Conservation (phyloP, 148 eudicot genomes). For the Amaranthus cruentus region DNA sequence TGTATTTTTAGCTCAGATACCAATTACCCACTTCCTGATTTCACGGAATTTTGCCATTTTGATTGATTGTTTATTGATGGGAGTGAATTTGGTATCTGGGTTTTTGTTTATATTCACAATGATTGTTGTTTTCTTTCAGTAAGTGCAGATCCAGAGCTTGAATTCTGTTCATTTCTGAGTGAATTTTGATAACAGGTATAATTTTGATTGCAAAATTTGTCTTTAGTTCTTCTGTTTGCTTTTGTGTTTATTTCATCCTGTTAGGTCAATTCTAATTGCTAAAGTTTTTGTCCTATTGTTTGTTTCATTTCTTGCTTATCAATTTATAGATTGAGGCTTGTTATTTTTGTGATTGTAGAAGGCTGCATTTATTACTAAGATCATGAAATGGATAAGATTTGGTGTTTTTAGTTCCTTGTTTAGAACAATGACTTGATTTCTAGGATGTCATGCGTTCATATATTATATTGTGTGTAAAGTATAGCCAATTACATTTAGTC, state of each 20-base stretch:
- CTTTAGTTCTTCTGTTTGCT: conserved; percentile 9
- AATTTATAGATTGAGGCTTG: conserved; percentile 9
- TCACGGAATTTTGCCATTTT: not conserved
- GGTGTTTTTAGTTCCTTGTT: not conserved
- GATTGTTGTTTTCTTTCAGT: conserved; percentile 13
- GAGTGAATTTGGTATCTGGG: conserved; percentile 29
- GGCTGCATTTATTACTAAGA: conserved; percentile 3
- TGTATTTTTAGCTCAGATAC: conserved; percentile 8
- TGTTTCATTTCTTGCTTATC: conserved; percentile 6
- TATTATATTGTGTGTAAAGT: not conserved
- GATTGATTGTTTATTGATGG: conserved; percentile 10
- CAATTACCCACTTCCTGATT: conserved; percentile 19
- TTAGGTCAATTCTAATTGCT: conserved; percentile 15
- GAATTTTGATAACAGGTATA: conserved; percentile 17
- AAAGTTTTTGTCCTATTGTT: conserved; percentile 16
- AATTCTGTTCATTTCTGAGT: conserved; percentile 8
- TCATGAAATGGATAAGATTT: conserved; percentile 7
- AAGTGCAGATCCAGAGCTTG: conserved; percentile 12
- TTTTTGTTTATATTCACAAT: conserved; percentile 14
- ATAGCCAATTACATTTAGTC: too few species aligned
- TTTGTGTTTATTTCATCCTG: conserved; percentile 3
- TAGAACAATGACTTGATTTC: not conserved
- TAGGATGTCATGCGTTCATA: conserved; percentile 5
- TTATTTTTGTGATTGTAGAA: conserved; percentile 14
- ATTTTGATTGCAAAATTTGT: not conserved